Base-by-base conservation (phyloP, 2,329 filamentous ascomycete species). In the Zymoseptoria crescenta region DNA sequence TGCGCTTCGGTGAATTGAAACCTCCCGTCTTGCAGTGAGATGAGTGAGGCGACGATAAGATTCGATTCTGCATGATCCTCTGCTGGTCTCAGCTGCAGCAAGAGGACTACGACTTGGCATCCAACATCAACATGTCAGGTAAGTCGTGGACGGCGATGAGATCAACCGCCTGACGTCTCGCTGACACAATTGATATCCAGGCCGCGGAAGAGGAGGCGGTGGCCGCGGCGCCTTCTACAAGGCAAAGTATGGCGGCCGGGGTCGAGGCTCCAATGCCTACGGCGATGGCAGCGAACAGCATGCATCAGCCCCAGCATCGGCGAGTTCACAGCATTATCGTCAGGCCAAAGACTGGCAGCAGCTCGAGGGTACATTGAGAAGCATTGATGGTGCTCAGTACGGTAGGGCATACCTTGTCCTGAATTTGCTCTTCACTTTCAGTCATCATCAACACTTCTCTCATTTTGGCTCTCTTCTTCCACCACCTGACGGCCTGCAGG, bases 161-260 rank as follows among this genome's bases (percentile, higher is more conserved):
- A 45, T 16, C 16, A 3, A 45, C 13, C 9, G 13, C 35, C 35
- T 5, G 3, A 9, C 28, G 9, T 27, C 8, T 24, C 53, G 59
- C 62, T 64, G 49, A 64, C 52, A 54, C 30, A 8, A n/a, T 45
- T 1, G n/a, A 16, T 21, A 19, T 49, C 45, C 45, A 58, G 56
- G 53, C 41, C 59, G 60, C 45, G 61, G 63, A 49, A 51, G 63
- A 55, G 52, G 61, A 54, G 65, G 62, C 49, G 65, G 68, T 57
- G 68, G 67, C 49, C 61, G 70, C 50, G 68, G 68, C 52, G 69
- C 70, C 19, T 70, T 68, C 56, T 70, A 65, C 58, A 66, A 65
- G 45, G 64, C 64, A 30, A 64, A 59, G 28, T 71, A 72, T 59
- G 68, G 68, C 55, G 58, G 62, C 27, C 52, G 65, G 52, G 61